These are phyloP conservation scores for Tuber umbilicatum DNA, from an alignment of 495 filamentous ascomycete genomes.

Conservation along the genomic window DNA sequence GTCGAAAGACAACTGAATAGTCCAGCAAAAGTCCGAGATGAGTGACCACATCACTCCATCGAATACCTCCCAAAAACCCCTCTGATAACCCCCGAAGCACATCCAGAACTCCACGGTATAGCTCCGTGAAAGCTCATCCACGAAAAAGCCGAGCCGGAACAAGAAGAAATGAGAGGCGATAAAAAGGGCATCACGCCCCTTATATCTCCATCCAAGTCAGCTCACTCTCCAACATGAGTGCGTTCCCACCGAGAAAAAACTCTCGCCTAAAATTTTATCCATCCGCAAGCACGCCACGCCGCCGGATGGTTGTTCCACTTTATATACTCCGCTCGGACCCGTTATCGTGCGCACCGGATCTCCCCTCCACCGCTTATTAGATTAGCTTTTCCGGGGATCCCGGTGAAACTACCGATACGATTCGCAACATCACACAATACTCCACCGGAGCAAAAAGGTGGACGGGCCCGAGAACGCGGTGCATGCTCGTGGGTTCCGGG, in stretches of 20 bases:
- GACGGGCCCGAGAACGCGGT: neutral
- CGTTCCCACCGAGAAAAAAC: neutral
- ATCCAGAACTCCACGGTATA: neutral
- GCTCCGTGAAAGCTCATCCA: neutral
- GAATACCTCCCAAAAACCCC: neutral
- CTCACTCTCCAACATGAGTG: neutral
- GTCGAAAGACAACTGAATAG: neutral
- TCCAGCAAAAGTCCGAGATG: neutral
- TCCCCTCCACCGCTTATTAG: neutral
- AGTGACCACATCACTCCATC: neutral
- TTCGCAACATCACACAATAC: neutral
- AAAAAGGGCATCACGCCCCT: neutral
- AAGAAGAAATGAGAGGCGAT: neutral
- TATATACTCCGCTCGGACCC: neutral
- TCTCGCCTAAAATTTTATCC: neutral
- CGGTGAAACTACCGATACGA: neutral
- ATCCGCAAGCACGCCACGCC: neutral
- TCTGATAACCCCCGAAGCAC: too few relatives aligned
- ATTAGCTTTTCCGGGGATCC: neutral
- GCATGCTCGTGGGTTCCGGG: neutral
- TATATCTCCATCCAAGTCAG: neutral
- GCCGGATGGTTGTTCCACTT: neutral
- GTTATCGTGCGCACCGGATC: neutral
- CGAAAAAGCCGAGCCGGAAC: neutral
- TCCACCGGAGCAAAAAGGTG: neutral